Evolutionary conservation across 179 eudicot species (phyloP).

Genomic region (Spergularia azorica): DNA sequence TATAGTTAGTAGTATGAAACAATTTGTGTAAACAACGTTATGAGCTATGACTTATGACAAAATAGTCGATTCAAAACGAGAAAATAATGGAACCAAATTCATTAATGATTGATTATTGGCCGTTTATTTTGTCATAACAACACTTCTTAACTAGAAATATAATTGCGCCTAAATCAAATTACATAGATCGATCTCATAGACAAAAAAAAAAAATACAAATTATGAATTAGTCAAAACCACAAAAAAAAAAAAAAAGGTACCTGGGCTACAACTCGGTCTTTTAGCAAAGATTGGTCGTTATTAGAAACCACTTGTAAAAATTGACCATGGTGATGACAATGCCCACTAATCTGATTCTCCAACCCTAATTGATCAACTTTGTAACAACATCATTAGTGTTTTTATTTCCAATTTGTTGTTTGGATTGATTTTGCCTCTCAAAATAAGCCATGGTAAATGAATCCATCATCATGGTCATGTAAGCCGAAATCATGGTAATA

Average conservation of each 20-base stretch:
- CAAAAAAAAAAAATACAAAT: too few species aligned
- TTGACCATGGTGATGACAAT: slow-evolving; percentile 22
- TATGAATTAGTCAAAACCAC: not conserved
- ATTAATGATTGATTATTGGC: too few species aligned
- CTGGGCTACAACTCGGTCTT: slow-evolving; percentile 44
- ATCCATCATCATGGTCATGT: slow-evolving; percentile 48
- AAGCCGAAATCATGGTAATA: slow-evolving; percentile 38
- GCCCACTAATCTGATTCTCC: slow-evolving; percentile 1
- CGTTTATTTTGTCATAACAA: too few species aligned
- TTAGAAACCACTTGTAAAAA: not conserved
- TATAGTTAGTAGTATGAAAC: too few species aligned
- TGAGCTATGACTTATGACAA: too few species aligned
- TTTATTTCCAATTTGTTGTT: too few species aligned
- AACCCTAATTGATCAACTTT: slow-evolving; percentile 8
- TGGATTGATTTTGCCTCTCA: slow-evolving; percentile 14
- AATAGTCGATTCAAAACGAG: too few species aligned
- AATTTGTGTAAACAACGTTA: too few species aligned
- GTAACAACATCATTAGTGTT: not conserved
- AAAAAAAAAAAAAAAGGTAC: slow-evolving; percentile 14
- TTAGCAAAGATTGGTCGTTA: slow-evolving; percentile 24
- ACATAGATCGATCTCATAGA: not conserved
- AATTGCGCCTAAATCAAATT: not conserved
- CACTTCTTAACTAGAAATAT: too few species aligned
- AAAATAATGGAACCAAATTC: too few species aligned
- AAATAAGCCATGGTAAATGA: slow-evolving; percentile 31